phyloP scores from a whole-genome alignment of 805 yeast species.

The Wickerhamiella kurtzmanii region DNA sequence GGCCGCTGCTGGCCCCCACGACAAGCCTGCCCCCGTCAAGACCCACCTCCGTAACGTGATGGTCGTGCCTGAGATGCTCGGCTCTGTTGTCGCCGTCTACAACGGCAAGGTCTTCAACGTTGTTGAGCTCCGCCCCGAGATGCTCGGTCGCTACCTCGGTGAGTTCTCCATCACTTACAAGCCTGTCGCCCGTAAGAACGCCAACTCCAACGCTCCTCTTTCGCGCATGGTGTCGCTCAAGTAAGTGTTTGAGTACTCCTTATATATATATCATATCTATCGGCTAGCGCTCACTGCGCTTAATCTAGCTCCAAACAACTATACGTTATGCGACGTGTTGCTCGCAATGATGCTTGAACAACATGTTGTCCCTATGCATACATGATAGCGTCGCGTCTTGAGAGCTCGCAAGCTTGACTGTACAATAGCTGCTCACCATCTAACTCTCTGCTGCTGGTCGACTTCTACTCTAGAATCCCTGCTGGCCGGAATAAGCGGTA shows the following conservation, averaged over 20 bases:
- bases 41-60: conserved; percentile 99
- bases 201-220: conserved; percentile 22
- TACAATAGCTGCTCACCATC: too few species aligned
- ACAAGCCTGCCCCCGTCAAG: conserved; percentile 96
- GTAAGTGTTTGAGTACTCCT: conserved; percentile 14
- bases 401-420: too few species aligned
- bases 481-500: too few species aligned
- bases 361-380: too few species aligned
- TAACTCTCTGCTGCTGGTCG: too few species aligned
- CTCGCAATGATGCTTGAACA: too few species aligned
- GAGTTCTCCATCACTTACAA: conserved; percentile 99
- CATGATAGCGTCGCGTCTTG: too few species aligned
- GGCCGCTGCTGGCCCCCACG: conserved; percentile 60
- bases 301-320: too few species aligned
- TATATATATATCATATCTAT: conserved; percentile 7
- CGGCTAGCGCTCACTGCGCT: background rate
- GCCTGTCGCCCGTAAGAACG: conserved; percentile 96
- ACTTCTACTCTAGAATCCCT: too few species aligned
- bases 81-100: conserved; percentile 97
- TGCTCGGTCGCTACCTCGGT: conserved; percentile 99
- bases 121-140: conserved; percentile 97
- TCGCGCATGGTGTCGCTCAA: conserved; percentile 23
- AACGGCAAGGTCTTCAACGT: conserved; percentile 99
- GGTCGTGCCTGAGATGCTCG: conserved; percentile 99
- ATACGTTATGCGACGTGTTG: too few species aligned